Base-by-base conservation (phyloP, 2,329 filamentous ascomycete species). In the Aspergillus neotritici region DNA sequence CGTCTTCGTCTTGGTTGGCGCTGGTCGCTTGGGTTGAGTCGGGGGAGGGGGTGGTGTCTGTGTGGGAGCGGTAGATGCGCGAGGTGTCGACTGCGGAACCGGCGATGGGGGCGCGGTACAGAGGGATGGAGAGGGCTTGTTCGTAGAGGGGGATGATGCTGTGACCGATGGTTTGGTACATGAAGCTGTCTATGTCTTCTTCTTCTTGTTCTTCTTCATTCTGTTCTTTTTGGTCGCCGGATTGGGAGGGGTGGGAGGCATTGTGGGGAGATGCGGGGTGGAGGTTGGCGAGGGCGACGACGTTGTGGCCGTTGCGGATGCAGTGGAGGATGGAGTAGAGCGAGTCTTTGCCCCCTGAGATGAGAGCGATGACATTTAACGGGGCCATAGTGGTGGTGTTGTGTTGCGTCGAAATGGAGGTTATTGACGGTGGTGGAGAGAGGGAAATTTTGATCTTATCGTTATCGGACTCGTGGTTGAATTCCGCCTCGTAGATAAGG, bases 121-220 rank as follows among this genome's bases (percentile, higher is more conserved):
- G 75, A 16, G 91, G 91, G 29, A 97, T 74, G 0, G 77, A 81
- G 2, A 95, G 82, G 29, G 87, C 89, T 37, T 78, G 67, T 47
- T 83, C 82, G 63, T 96, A 97, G 12, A 95, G 76, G 2, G 90
- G 88, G 44, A 97, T 84, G 13, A 96, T 73, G 45, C 81, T 77
- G 67, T 97, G 88, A 10, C 93, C 93, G 47, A 96, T 87, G 3
- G 93, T 98, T 73, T 98, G 93, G 73, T 97, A 98, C 93, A 98
- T 98, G 81, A 93, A 97, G 71, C 90, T 96, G 67, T 98, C 88
- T 56, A 94, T 76, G 64, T 97, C 87, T 43, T 76, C 69, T 50
- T 63, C 71, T 37, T 58, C 63, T 36, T 72, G 62, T 9, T 48
- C 54, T 36, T 55, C 44, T 7, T 43, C 34, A 28, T 50, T 43